Base-by-base conservation (phyloP, 345 rosid species). In the Angophora floribunda region DNA sequence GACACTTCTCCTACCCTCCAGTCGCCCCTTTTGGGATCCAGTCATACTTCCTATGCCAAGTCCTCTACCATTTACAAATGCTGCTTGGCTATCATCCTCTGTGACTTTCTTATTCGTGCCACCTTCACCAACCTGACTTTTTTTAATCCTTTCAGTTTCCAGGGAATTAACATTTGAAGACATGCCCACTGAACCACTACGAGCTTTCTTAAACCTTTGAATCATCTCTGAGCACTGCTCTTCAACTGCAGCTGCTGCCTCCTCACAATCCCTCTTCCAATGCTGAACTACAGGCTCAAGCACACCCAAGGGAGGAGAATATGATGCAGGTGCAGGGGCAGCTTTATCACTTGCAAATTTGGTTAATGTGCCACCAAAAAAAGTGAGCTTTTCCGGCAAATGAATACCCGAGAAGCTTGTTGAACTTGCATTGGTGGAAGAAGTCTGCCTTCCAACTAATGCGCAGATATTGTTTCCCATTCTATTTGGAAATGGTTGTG, bases 121-220 rank as follows among this genome's bases (percentile, higher is more conserved):
- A 45, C 85, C 78, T 67, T 57, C 88, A 87, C 87, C 87, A 14
- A 47, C 44, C 52, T 52, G 85, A 44, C 92, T 93, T 90, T 65
- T 93, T 88, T 88, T 93, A 90, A 87, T 91, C 86, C 91, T 89
- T 30, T 85, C 90, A 50, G 52, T 89, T 75, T 85, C 90, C 8
- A 78, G 61, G 17, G 49, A 89, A 85, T 28, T 87, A 85, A 36
- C 89, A 57, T 85, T 14, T 50, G 89, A 65, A n/a, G 87, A 14
- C 50, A 57, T 32, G 26, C 85, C 41, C 51, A 30, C 21, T 9
- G 45, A 16, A 85, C 63, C 51, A 30, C 57, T 52, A 85, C 19
- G 3, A 61, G 87, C 45, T 79, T 89, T 89, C 67, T 87, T 86
- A 44, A 89, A 88, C 80, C 51, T 70, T 44, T 85, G 89, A 86